These are phyloP conservation scores for Rhododendron ferrugineum DNA, from an alignment of 148 eudicot species.

Conservation along the genomic window DNA sequence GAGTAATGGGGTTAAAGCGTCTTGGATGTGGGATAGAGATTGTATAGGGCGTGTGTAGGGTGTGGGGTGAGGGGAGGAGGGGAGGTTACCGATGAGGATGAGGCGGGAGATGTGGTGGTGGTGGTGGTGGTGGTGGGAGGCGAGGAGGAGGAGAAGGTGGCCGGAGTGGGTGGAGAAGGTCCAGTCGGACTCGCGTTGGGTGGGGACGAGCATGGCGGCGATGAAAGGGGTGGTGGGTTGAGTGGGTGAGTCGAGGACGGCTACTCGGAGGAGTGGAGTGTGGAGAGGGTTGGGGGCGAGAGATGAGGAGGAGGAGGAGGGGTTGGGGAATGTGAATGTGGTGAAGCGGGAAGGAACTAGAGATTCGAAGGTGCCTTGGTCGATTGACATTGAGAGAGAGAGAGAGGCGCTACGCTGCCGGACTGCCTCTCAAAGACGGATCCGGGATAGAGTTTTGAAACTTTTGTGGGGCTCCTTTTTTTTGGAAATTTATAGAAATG, in stretches of 20 bases:
- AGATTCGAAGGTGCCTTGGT: conserved; percentile 41
- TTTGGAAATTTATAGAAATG: too few species aligned
- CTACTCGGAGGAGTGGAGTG: conserved; percentile 44
- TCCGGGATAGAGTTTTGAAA: too few species aligned
- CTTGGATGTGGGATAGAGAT: conserved; percentile 17
- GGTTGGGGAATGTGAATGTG: conserved; percentile 61
- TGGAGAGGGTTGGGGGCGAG: conserved; percentile 20
- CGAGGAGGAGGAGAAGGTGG: conserved; percentile 69
- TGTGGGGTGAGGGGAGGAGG: conserved; percentile 6
- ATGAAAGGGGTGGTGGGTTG: conserved; percentile 22
- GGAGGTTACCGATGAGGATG: conserved; percentile 53
- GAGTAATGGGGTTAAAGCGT: conserved; percentile 35
- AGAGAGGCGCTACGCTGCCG: too few species aligned
- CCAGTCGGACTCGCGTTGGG: conserved; percentile 73
- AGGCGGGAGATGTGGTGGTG: conserved; percentile 48
- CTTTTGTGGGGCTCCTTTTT: too few species aligned
- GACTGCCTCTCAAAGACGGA: too few species aligned
- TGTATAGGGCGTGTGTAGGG: conserved; percentile 14
- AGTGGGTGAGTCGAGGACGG: conserved; percentile 78
- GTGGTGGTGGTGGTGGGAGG: conserved; percentile 14
- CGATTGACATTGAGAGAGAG: conserved; percentile 22
- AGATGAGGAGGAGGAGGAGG: neutral
- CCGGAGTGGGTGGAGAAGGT: conserved; percentile 67
- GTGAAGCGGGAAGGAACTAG: conserved; percentile 59
- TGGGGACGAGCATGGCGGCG: conserved; percentile 78